Conservation (phyloP, 352 stramenopile species). For the Phytophthora podocarpi region DNA sequence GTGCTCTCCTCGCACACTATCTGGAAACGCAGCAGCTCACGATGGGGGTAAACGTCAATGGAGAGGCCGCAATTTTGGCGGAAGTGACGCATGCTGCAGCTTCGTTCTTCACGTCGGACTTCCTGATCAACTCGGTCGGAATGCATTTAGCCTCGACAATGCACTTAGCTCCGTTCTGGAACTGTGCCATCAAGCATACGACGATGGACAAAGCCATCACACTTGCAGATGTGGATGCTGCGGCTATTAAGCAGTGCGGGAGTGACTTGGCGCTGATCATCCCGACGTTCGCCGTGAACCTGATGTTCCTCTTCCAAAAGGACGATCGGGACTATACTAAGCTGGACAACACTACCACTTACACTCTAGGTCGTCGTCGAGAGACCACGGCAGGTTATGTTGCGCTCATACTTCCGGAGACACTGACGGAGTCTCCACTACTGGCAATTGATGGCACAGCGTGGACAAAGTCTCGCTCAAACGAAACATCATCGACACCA, state of each 20-base stretch:
- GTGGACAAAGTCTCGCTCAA: slow-evolving; percentile 34
- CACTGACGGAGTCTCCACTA: slow-evolving; percentile 29
- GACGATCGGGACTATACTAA: slow-evolving; percentile 42
- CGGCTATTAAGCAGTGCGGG: slow-evolving; percentile 29
- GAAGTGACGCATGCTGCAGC: slow-evolving; percentile 41
- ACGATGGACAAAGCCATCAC: slow-evolving; percentile 42
- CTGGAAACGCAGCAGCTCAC: slow-evolving; percentile 37
- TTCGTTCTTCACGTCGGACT: slow-evolving; percentile 39
- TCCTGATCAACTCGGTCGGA: slow-evolving; percentile 37
- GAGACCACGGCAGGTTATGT: slow-evolving; percentile 26
- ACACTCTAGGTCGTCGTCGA: slow-evolving; percentile 37
- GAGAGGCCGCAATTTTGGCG: slow-evolving; percentile 42
- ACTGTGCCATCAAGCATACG: slow-evolving; percentile 46
- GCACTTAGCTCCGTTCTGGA: slow-evolving; percentile 49
- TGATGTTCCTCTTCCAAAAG: slow-evolving; percentile 53
- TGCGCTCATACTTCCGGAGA: slow-evolving; percentile 30
- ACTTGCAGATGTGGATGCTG: slow-evolving; percentile 27
- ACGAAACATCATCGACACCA: neutral
- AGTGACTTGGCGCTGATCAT: slow-evolving; percentile 21
- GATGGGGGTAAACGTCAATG: slow-evolving; percentile 45
- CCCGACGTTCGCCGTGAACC: slow-evolving; percentile 40
- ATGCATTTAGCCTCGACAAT: slow-evolving; percentile 40
- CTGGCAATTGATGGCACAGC: slow-evolving; percentile 37
- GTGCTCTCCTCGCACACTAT: slow-evolving; percentile 26
- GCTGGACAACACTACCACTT: slow-evolving; percentile 45